phyloP scores from a whole-genome alignment of 179 eudicot genomes.

The Monotropa hypopitys region DNA sequence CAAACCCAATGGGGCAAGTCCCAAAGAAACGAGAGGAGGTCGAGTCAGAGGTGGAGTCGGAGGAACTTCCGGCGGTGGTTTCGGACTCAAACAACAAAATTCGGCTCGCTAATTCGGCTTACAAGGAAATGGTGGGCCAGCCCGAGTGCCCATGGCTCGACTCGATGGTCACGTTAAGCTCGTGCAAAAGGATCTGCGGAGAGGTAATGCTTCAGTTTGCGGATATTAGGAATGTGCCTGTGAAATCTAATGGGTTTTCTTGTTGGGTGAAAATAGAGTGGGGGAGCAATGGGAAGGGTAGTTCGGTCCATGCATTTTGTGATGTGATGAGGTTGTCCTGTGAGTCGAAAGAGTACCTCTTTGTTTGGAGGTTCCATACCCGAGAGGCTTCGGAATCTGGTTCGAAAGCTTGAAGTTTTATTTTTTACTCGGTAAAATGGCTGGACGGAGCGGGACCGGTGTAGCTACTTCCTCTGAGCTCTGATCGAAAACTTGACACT shows the following conservation, averaged over 20 bases:
- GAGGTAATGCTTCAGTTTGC: constrained; percentile 36
- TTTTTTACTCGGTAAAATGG: no score
- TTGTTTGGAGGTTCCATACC: constrained; percentile 59
- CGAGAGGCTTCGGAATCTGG: constrained; percentile 23
- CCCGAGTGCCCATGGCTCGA: constrained; percentile 75
- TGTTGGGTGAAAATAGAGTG: constrained; percentile 67
- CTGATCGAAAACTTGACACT: not conserved
- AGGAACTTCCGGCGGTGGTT: constrained; percentile 50
- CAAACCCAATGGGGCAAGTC: not conserved
- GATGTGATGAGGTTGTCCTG: constrained; percentile 45
- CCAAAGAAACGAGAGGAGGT: constrained; percentile 26
- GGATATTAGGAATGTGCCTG: constrained; percentile 5
- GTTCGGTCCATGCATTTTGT: constrained; percentile 33
- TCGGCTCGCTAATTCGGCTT: constrained; percentile 57
- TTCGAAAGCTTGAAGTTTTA: constrained; percentile 4
- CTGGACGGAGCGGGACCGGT: not conserved
- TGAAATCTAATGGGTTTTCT: constrained; percentile 37
- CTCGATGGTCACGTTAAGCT: constrained; percentile 11
- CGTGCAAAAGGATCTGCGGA: constrained; percentile 52
- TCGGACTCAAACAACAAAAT: constrained; percentile 62
- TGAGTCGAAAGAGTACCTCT: constrained; percentile 42
- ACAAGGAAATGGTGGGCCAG: constrained; percentile 75
- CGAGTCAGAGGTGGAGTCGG: constrained; percentile 49
- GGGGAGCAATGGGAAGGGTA: constrained; percentile 38
- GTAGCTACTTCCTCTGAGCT: not conserved